These are phyloP conservation scores for Alternaria longipes DNA, from an alignment of 2,329 filamentous ascomycete genomes.

Conservation along the genomic window DNA sequence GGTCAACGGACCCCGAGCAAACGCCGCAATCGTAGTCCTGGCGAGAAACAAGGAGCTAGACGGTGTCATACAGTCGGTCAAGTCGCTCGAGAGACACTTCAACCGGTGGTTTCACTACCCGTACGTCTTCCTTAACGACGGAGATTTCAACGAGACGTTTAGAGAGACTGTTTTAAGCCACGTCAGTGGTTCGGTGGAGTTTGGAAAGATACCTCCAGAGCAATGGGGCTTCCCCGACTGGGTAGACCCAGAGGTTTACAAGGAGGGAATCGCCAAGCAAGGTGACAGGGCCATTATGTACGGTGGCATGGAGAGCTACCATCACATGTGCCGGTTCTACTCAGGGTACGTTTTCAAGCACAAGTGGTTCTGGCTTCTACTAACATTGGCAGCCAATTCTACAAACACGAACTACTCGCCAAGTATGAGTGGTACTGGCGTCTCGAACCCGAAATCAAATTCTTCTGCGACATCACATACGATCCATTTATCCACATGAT, in stretches of 20 bases:
- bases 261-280: slow-evolving; percentile 95
- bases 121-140: slow-evolving; percentile 98
- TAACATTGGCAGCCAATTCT: slow-evolving; percentile 76
- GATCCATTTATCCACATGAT: slow-evolving; percentile 98
- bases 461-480: slow-evolving; percentile 99
- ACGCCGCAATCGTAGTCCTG: slow-evolving; percentile 94
- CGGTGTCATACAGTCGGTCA: slow-evolving; percentile 94
- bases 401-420: slow-evolving; percentile 90
- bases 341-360: slow-evolving; percentile 73
- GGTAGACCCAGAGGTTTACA: slow-evolving; percentile 91
- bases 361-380: neutral
- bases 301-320: slow-evolving; percentile 97
- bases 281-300: slow-evolving; percentile 99
- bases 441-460: slow-evolving; percentile 98
- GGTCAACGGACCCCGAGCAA: slow-evolving; percentile 80
- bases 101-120: slow-evolving; percentile 99
- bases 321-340: slow-evolving; percentile 99
- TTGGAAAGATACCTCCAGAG: slow-evolving; percentile 86
- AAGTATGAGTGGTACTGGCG: slow-evolving; percentile 99
- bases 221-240: slow-evolving; percentile 99
- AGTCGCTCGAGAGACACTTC: slow-evolving; percentile 98
- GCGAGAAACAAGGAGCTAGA: slow-evolving; percentile 96
- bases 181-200: slow-evolving; percentile 87
- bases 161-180: slow-evolving; percentile 88
- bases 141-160: slow-evolving; percentile 94